These are phyloP conservation scores for Endocalyx cinctus DNA, from an alignment of 2,329 filamentous ascomycete genomes.

Conservation along the genomic window DNA sequence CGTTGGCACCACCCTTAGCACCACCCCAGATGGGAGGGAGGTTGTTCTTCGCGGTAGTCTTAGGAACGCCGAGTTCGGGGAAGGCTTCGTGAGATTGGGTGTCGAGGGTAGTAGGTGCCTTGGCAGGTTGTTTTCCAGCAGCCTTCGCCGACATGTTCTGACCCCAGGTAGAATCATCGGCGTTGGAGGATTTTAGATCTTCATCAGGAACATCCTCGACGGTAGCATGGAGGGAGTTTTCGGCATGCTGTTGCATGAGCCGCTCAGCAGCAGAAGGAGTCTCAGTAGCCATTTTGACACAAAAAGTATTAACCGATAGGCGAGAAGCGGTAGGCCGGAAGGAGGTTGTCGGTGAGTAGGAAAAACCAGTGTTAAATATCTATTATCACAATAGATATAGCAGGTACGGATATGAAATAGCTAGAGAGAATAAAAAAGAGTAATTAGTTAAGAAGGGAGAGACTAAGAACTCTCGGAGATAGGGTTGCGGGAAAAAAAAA, in stretches of 20 bases:
- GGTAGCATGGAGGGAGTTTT: conserved; percentile 53
- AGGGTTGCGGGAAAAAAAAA: conserved; percentile 1
- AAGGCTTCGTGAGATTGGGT: conserved; percentile 88
- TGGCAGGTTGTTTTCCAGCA: conserved; percentile 63
- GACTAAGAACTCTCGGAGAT: neutral
- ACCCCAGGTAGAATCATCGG: conserved; percentile 41
- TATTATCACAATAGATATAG: too few species aligned
- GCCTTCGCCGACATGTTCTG: conserved; percentile 56
- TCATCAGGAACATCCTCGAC: conserved; percentile 81
- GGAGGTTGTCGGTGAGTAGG: conserved; percentile 7
- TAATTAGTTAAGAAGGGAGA: neutral
- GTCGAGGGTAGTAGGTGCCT: conserved; percentile 56
- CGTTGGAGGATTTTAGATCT: conserved; percentile 59
- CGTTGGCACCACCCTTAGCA: conserved; percentile 54
- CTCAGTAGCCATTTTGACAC: conserved; percentile 39
- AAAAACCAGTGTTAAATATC: too few species aligned
- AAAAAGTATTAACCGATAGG: conserved; percentile 10
- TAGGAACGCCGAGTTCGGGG: conserved; percentile 74
- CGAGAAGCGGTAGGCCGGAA: conserved; percentile 13
- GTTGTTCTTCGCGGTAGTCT: conserved; percentile 58
- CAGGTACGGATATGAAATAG: conserved; percentile 1
- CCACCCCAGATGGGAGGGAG: conserved; percentile 73
- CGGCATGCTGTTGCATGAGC: conserved; percentile 59
- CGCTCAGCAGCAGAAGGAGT: conserved; percentile 58
- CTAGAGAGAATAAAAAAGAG: neutral